These are phyloP conservation scores for Bassia scoparia DNA, from an alignment of 148 eudicot species.

Conservation along the genomic window DNA sequence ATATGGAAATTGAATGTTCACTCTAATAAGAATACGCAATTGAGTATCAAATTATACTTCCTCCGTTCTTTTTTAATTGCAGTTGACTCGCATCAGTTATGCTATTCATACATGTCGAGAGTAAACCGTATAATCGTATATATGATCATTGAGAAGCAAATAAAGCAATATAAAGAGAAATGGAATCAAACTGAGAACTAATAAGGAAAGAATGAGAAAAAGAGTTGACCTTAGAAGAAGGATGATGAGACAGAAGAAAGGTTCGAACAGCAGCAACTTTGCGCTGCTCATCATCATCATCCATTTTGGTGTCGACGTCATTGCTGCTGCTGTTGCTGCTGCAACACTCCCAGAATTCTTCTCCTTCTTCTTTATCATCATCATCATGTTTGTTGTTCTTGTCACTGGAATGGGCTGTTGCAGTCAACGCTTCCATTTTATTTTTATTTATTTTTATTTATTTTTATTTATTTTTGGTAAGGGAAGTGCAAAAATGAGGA, in stretches of 20 bases:
- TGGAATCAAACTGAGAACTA: not conserved
- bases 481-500: no score
- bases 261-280: conserved; percentile 2
- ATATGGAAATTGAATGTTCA: no score
- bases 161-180: no score
- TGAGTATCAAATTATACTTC: no score
- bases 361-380: not conserved
- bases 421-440: no score
- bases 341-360: not conserved
- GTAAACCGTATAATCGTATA: no score
- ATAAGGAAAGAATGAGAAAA: not conserved
- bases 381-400: not conserved
- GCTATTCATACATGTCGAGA: no score
- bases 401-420: not conserved
- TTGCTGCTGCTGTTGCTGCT: not conserved
- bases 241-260: not conserved
- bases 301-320: not conserved
- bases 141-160: not conserved
- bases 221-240: not conserved
- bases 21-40: no score
- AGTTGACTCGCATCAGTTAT: no score
- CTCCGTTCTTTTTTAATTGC: no score
- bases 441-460: no score
- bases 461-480: no score
- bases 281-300: not conserved